Conservation (phyloP, 441 rosid genomes). For the Geranium incanum region DNA sequence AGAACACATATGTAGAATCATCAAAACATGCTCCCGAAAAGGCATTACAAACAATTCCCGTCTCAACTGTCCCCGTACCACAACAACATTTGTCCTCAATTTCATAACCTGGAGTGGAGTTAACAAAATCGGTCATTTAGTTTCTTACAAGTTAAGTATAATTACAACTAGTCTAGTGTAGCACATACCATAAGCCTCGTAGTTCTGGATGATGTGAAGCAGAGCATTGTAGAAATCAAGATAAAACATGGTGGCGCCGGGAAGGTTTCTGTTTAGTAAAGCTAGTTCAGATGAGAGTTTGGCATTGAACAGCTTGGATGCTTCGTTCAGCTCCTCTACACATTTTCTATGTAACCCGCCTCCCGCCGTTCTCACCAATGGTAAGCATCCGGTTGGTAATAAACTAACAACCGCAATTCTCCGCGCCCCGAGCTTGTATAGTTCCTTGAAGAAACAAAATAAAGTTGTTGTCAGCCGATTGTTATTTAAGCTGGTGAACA, state of each 20-base stretch:
- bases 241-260: conserved; percentile 17
- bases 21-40: no score
- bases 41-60: no score
- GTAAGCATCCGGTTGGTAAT: conserved; percentile 28
- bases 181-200: conserved; percentile 18
- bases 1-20: no score
- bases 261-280: conserved; percentile 18
- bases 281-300: conserved; percentile 11
- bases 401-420: conserved; percentile 17
- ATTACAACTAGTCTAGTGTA: no score
- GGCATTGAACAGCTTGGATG: conserved; percentile 22
- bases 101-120: no score
- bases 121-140: no score
- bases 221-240: conserved; percentile 23
- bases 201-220: conserved; percentile 23
- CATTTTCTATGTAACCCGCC: conserved; percentile 19
- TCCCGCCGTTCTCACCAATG: conserved; percentile 10
- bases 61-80: no score
- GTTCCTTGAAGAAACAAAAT: conserved; percentile 16
- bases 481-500: background rate
- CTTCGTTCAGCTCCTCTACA: conserved; percentile 13
- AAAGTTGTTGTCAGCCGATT: no score
- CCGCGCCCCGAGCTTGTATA: conserved; percentile 27
- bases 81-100: no score
- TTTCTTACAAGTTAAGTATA: no score